These are phyloP conservation scores for Penicillium janthinellum DNA, from an alignment of 2,329 filamentous ascomycete species.

Conservation along the genomic window DNA sequence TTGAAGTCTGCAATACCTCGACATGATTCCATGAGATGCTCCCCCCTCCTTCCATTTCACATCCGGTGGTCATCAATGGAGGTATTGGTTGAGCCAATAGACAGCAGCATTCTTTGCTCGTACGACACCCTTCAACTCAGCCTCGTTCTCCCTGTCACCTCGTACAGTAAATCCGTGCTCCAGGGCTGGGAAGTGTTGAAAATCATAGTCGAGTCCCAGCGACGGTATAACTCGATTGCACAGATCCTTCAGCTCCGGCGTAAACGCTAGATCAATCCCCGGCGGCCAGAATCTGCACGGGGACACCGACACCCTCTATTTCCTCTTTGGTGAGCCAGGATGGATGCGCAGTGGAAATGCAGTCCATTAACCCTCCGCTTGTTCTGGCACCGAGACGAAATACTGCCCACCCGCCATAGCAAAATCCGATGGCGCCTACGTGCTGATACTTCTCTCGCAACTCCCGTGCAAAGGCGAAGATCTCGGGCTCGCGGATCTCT, in stretches of 20 bases:
- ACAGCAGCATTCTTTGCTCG: conserved; percentile 53
- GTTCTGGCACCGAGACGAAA: conserved; percentile 50
- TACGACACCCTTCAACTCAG: conserved; percentile 50
- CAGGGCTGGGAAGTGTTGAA: conserved; percentile 55
- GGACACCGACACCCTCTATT: conserved; percentile 50
- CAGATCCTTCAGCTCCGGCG: conserved; percentile 51
- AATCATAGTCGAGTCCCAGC: conserved; percentile 50
- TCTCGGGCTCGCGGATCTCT: conserved; percentile 42
- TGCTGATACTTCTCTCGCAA: conserved; percentile 35
- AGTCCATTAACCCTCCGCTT: conserved; percentile 48
- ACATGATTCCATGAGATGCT: no score
- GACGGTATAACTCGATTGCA: conserved; percentile 44
- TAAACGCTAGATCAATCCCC: conserved; percentile 49
- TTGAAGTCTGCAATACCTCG: no score
- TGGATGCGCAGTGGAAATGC: conserved; percentile 51
- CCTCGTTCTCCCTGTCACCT: conserved; percentile 42
- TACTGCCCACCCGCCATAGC: conserved; percentile 56
- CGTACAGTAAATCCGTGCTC: conserved; percentile 51
- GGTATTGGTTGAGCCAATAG: conserved; percentile 44
- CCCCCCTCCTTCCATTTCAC: background rate
- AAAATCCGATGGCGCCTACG: conserved; percentile 53
- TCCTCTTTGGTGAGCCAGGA: conserved; percentile 48
- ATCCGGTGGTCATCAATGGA: background rate
- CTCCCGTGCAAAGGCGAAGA: conserved; percentile 38
- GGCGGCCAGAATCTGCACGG: conserved; percentile 57